Evolutionary conservation across 2,329 filamentous ascomycete genomes (phyloP), one percentile per base, ranked within the genome.

Genomic region (Xenoacremonium recifei): DNA sequence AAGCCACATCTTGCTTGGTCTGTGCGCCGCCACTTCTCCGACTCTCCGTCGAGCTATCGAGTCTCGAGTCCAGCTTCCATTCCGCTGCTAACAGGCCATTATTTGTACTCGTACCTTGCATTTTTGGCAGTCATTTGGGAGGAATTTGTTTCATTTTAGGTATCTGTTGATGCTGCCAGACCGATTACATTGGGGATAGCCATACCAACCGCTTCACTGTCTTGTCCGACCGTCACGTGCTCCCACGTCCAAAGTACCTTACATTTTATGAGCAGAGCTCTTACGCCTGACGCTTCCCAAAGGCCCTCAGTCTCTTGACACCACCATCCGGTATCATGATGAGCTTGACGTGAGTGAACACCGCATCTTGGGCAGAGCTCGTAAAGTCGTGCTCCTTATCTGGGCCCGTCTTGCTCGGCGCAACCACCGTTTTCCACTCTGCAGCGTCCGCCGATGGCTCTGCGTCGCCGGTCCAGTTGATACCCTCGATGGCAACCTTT

Each of bases 251-350:
- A n/a, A n/a, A n/a, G n/a, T n/a, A n/a, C n/a, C n/a, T n/a, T n/a
- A n/a, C n/a, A n/a, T n/a, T n/a, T n/a, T n/a, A n/a, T n/a, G n/a
- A n/a, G n/a, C n/a, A n/a, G 17, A 29, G 46, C 45, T 21, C 43
- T 51, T 58, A 56, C 20, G 42, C 50, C 33, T 47, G 59, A 38
- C 65, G 58, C 53, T 56, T 66, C 17, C 65, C 65, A 56, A 65
- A 65, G 25, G 58, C 63, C 40, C 89, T 80, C 51, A 96, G 77
- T 50, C 91, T 75, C 80, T 95, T 96, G 3, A 96, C 87, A 18
- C 92, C 91, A 23, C 92, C 91, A 65, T 97, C 91, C 0, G 92
- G 92, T 54, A 96, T 89, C 62, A 96, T 93, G 23, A 89, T 87
- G 62, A 97, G 73, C 76, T 95, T 96, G 17, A 91, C 82, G 68